These are phyloP conservation scores for Cardamine resedifolia DNA, from an alignment of 345 rosid genomes.

Conservation along the genomic window DNA sequence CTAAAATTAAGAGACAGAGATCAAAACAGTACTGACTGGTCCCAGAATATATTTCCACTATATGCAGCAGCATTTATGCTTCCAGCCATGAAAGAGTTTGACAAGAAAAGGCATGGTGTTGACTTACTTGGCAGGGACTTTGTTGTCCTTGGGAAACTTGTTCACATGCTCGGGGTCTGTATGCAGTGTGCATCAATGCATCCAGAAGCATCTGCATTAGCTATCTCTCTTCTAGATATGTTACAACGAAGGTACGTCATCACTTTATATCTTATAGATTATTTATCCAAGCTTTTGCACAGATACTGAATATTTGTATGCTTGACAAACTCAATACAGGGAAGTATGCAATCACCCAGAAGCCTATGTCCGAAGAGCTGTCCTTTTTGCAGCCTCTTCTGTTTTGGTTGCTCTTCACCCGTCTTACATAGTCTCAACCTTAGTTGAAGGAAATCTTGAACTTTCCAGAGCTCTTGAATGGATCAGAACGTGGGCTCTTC, in stretches of 20 bases:
- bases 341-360: constrained; percentile 81
- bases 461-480: constrained; percentile 84
- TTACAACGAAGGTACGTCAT: constrained; percentile 68
- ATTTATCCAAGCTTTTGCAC: not conserved
- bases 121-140: constrained; percentile 94
- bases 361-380: constrained; percentile 91
- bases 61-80: constrained; percentile 98
- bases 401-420: constrained; percentile 83
- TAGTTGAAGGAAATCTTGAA: constrained; percentile 73
- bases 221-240: constrained; percentile 78
- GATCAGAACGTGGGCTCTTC: constrained; percentile 82
- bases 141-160: constrained; percentile 90
- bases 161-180: constrained; percentile 91
- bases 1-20: constrained; percentile 47
- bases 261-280: not conserved
- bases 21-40: constrained; percentile 51
- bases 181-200: constrained; percentile 89
- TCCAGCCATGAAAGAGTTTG: constrained; percentile 95
- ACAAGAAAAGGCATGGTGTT: constrained; percentile 91
- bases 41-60: constrained; percentile 77
- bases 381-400: constrained; percentile 82
- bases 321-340: constrained; percentile 48
- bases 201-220: constrained; percentile 88
- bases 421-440: constrained; percentile 65
- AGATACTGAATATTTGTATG: not conserved